Evolutionary conservation across 2,329 filamentous ascomycete species (phyloP).

Genomic region (Cladosporium sp.): DNA sequence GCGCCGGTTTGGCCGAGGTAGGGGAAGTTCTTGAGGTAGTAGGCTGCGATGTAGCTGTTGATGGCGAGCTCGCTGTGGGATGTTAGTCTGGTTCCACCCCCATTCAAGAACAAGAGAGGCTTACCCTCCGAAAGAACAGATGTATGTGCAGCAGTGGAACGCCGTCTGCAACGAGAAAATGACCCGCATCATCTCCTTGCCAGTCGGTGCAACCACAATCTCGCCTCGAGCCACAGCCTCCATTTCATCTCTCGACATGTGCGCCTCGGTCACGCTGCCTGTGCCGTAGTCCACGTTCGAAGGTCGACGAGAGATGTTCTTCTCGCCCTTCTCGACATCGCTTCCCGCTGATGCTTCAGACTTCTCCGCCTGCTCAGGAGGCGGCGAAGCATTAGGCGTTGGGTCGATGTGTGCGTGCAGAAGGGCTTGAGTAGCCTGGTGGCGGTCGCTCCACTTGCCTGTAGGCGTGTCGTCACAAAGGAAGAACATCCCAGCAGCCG

Average conservation of each 20-base stretch:
- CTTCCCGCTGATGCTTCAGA: background rate
- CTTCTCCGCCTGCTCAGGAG: conserved; percentile 1
- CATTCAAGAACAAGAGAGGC: background rate
- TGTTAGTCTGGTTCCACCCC: background rate
- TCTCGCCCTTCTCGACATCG: conserved; percentile 17
- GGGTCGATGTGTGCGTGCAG: conserved; percentile 14
- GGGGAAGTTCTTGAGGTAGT: conserved; percentile 58
- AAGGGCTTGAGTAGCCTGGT: conserved; percentile 43
- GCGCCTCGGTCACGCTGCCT: conserved; percentile 13
- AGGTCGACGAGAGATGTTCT: background rate
- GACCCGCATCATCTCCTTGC: conserved; percentile 60
- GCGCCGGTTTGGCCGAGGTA: conserved; percentile 53
- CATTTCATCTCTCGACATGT: conserved; percentile 15
- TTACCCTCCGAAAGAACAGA: conserved; percentile 54
- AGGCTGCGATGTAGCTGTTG: conserved; percentile 57
- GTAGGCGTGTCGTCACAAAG: conserved; percentile 76
- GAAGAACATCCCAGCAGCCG: conserved; percentile 65
- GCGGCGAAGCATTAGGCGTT: background rate
- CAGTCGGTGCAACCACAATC: conserved; percentile 58
- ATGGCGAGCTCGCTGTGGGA: conserved; percentile 51
- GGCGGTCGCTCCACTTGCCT: conserved; percentile 73
- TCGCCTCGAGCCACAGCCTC: conserved; percentile 47
- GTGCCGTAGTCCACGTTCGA: conserved; percentile 11
- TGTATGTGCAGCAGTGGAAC: conserved; percentile 52
- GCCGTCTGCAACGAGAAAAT: conserved; percentile 58